Conservation (phyloP, 2,329 filamentous ascomycete genomes). For the Neopestalotiopsis clavispora region DNA sequence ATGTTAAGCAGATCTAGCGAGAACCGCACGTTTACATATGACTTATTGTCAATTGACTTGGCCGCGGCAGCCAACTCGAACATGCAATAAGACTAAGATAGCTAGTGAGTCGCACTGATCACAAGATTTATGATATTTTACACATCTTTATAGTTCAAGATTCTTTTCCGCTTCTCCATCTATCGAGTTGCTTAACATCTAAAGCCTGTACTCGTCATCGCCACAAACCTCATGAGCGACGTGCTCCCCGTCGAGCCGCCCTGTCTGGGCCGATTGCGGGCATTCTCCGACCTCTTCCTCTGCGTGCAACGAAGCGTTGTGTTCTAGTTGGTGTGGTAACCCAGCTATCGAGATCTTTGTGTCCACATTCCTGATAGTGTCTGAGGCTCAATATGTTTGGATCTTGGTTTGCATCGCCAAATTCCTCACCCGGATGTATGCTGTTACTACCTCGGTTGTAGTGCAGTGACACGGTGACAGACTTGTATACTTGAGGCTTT, state of each 20-base stretch:
- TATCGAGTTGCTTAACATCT: too few species aligned
- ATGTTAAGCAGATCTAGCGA: too few species aligned
- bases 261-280: background rate
- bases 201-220: too few species aligned
- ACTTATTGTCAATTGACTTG: too few species aligned
- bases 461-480: conserved; percentile 5
- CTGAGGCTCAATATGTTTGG: conserved; percentile 45
- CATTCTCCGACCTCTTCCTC: background rate
- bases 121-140: too few species aligned
- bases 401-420: conserved; percentile 25
- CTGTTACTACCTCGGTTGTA: conserved; percentile 20
- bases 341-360: background rate
- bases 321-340: background rate
- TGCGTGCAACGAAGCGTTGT: background rate
- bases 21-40: too few species aligned
- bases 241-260: background rate
- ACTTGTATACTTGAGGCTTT: background rate
- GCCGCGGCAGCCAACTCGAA: too few species aligned
- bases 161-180: too few species aligned
- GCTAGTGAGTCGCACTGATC: too few species aligned
- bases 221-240: too few species aligned
- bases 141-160: too few species aligned
- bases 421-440: conserved; percentile 16
- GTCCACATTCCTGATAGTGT: conserved; percentile 3
- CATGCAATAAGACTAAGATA: too few species aligned